phyloP scores from a whole-genome alignment of 2,329 filamentous ascomycete genomes.

The Didymella sp. region DNA sequence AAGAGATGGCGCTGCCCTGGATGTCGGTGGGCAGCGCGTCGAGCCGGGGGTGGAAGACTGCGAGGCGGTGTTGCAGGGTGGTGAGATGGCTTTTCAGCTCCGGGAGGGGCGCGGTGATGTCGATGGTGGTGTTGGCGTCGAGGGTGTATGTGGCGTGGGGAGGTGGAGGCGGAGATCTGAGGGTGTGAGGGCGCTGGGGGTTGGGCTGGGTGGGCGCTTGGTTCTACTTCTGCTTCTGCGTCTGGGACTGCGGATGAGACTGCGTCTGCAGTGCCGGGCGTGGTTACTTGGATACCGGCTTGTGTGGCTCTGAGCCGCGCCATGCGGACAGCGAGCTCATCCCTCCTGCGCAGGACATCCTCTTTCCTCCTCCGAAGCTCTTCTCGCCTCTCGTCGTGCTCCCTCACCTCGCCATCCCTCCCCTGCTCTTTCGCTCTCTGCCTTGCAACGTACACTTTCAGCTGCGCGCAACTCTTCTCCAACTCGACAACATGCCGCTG shows the following conservation, averaged over 20 bases:
- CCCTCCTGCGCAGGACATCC: neutral
- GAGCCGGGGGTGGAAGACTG: slow-evolving; percentile 33
- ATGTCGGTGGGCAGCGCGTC: slow-evolving; percentile 33
- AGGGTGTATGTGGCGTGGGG: slow-evolving; percentile 20
- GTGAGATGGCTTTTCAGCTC: neutral
- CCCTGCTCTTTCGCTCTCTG: neutral
- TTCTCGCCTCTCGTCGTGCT: neutral
- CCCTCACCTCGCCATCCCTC: neutral
- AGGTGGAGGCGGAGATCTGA: slow-evolving; percentile 22
- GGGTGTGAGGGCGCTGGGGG: neutral
- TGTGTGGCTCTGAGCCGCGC: neutral
- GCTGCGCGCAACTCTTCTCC: too few relatives aligned
- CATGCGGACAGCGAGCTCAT: slow-evolving; percentile 1
- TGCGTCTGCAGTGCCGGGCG: neutral
- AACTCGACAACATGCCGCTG: neutral
- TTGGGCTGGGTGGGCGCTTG: neutral
- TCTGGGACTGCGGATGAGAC: too few relatives aligned
- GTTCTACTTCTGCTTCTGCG: neutral
- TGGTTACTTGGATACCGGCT: neutral
- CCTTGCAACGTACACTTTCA: neutral
- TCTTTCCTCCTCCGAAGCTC: slow-evolving; percentile 5
- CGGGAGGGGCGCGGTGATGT: slow-evolving; percentile 16
- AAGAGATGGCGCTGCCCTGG: too few relatives aligned
- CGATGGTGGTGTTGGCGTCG: slow-evolving; percentile 30
- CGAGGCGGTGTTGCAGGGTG: slow-evolving; percentile 28